These are phyloP conservation scores for Xylaria bambusicola DNA, from an alignment of 495 filamentous ascomycete species.

Conservation along the genomic window DNA sequence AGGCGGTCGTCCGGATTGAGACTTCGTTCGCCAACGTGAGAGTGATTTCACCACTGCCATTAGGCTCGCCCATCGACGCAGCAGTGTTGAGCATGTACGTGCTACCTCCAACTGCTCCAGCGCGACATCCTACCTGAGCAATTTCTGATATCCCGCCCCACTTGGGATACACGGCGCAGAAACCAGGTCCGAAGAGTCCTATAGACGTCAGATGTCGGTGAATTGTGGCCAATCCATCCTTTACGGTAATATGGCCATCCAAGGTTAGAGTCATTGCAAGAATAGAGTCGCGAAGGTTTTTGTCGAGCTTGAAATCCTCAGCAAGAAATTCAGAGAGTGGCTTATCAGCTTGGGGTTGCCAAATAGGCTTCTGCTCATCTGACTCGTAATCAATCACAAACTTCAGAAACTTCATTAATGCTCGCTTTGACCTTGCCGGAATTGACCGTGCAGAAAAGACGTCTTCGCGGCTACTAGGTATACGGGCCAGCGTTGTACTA, in stretches of 20 bases:
- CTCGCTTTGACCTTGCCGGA: constrained; percentile 73
- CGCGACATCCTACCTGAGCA: constrained; percentile 87
- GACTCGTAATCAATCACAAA: constrained; percentile 66
- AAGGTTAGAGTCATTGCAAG: constrained; percentile 79
- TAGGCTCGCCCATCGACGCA: constrained; percentile 16
- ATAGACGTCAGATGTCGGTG: constrained; percentile 83
- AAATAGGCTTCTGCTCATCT: constrained; percentile 53
- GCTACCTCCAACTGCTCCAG: constrained; percentile 87
- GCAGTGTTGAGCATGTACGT: constrained; percentile 78
- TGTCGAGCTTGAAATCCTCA: constrained; percentile 71
- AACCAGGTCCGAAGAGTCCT: constrained; percentile 81
- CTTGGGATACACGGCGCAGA: constrained; percentile 82
- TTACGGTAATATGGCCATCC: constrained; percentile 53
- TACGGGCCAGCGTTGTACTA: constrained; percentile 51
- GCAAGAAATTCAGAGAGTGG: constrained; percentile 66
- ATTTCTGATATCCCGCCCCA: constrained; percentile 95
- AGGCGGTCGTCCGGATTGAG: constrained; percentile 54
- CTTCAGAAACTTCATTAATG: constrained; percentile 85
- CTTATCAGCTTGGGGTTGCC: constrained; percentile 47
- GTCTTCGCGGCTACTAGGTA: constrained; percentile 86
- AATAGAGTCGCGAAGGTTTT: constrained; percentile 67
- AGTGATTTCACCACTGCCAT: constrained; percentile 34
- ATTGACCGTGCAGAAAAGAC: constrained; percentile 74
- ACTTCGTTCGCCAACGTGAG: constrained; percentile 63
- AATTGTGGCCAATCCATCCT: constrained; percentile 68